Percentiles rank a stretch among this genome's conserved stretches.
Evolutionary conservation across 495 filamentous ascomycete species (phyloP).

Genomic region (Neurospora sp.): DNA sequence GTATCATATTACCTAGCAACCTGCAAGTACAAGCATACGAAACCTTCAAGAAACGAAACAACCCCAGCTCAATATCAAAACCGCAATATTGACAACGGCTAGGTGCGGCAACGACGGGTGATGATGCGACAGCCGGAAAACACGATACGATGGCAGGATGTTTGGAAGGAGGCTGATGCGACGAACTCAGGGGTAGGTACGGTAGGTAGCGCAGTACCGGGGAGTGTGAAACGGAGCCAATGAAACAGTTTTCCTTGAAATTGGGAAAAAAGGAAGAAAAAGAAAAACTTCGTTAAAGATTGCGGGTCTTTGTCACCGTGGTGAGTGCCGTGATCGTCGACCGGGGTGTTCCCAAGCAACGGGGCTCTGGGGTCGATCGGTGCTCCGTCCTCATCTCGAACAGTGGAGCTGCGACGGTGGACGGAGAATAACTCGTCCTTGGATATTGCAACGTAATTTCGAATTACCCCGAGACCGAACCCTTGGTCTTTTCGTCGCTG

Average conservation of each 20-base stretch:
- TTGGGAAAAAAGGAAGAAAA: not conserved
- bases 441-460: not conserved
- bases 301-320: not conserved
- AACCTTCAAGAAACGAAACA: not conserved
- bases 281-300: not conserved
- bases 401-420: not conserved
- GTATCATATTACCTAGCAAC: no score
- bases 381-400: not conserved
- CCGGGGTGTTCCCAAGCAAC: not conserved
- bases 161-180: not conserved
- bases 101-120: not conserved
- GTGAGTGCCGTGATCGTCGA: not conserved
- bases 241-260: not conserved
- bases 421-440: not conserved
- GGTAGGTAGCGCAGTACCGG: not conserved
- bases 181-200: not conserved
- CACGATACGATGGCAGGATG: not conserved
- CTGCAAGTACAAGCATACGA: not conserved
- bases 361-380: not conserved
- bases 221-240: not conserved
- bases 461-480: not conserved
- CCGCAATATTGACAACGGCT: not conserved
- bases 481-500: not conserved
- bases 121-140: not conserved
- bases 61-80: not conserved